Conservation (phyloP, 2,329 filamentous ascomycete genomes). For the Talaromyces sp. region DNA sequence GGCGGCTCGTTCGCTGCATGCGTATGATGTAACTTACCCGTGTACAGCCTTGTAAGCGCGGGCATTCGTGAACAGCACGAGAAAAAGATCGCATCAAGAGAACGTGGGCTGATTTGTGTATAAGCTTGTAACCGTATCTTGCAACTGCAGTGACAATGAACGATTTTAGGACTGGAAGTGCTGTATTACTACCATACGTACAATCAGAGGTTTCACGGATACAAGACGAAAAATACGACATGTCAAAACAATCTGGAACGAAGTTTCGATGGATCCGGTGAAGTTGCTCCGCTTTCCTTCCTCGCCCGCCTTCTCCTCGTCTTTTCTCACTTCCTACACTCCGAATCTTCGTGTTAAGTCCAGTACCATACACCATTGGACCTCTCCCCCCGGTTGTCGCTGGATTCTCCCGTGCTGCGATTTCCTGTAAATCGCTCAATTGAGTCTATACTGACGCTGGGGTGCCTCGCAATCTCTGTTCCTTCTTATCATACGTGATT, state of each 20-base stretch:
- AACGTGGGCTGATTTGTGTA: background rate
- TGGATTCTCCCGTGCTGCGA: background rate
- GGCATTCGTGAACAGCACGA: background rate
- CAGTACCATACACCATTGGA: background rate
- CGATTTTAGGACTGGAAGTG: background rate
- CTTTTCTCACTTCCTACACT: background rate
- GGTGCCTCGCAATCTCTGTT: background rate
- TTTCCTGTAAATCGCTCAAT: background rate
- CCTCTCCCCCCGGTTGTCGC: background rate
- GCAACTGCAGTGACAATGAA: background rate
- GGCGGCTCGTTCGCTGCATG: background rate
- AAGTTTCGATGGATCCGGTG: background rate
- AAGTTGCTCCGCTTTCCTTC: background rate
- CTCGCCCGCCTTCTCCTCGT: background rate
- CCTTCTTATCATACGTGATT: background rate
- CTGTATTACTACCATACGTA: background rate
- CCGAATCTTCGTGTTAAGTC: background rate
- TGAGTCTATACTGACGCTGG: background rate
- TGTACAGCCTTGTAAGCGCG: background rate
- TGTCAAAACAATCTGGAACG: background rate
- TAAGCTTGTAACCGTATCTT: background rate
- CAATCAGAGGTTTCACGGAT: background rate
- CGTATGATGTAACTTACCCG: background rate
- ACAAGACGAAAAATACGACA: background rate
- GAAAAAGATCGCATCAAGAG: background rate